A percentile compares a stretch with the other conserved stretches of the same genome.
Evolutionary conservation across 2,329 filamentous ascomycete genomes (phyloP).

Genomic region (Fusarium clavum): DNA sequence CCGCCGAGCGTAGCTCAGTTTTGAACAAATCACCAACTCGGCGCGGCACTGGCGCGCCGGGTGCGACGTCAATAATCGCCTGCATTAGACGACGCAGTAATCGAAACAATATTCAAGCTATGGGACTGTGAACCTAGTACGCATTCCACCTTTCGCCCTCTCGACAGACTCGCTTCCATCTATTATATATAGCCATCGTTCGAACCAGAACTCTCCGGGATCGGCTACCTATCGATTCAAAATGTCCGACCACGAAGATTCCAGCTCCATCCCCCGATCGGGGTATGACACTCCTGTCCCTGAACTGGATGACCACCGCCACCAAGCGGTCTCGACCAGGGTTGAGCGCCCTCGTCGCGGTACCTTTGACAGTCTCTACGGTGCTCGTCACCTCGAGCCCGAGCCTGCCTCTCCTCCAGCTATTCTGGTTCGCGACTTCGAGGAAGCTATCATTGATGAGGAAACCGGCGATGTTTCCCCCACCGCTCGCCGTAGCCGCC

Average conservation of each 20-base stretch:
- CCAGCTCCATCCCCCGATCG: conserved; percentile 66
- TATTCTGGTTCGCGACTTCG: conserved; percentile 80
- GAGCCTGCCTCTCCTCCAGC: conserved; percentile 51
- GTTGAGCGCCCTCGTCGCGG: conserved; percentile 73
- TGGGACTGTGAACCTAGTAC: conserved; percentile 49
- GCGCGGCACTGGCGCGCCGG: conserved; percentile 54
- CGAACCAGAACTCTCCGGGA: conserved; percentile 7
- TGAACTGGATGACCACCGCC: conserved; percentile 88
- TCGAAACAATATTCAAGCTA: conserved; percentile 41
- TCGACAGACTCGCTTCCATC: conserved; percentile 22
- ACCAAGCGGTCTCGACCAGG: conserved; percentile 70
- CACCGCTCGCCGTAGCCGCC: conserved; percentile 59
- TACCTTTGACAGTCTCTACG: conserved; percentile 78
- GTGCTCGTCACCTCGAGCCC: conserved; percentile 60
- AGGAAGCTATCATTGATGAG: conserved; percentile 81
- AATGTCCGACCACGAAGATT: conserved; percentile 77
- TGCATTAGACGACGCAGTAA: conserved; percentile 26
- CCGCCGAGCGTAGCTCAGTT: conserved; percentile 42
- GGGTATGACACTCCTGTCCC: conserved; percentile 80
- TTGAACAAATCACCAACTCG: conserved; percentile 50
- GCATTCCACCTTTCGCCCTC: conserved; percentile 33
- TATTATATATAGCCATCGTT: conserved; percentile 15
- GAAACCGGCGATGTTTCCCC: conserved; percentile 71
- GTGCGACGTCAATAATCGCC: conserved; percentile 45
- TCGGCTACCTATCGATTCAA: conserved; percentile 45